A percentile compares a stretch with the other conserved stretches of the same genome.
Evolutionary conservation across 108 stramenopile species (phyloP).

Genomic region (Cyclotella distinguenda): DNA sequence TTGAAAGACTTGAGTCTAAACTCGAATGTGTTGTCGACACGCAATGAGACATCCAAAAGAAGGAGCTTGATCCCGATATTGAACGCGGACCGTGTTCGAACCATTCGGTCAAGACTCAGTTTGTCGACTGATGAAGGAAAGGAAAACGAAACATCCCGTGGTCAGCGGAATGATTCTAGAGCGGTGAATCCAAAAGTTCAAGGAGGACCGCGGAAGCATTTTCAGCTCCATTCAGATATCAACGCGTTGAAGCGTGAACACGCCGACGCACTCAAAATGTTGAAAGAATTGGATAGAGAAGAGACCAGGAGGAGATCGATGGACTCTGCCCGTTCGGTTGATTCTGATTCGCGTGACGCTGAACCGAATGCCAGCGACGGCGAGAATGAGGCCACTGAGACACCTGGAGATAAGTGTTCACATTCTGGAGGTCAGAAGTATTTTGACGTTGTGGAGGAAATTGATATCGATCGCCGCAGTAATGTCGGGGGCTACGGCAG

Average conservation of each 20-base stretch:
- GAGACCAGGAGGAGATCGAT: constrained; percentile 13
- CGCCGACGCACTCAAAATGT: constrained; percentile 37
- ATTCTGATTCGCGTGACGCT: constrained; percentile 4
- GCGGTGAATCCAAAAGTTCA: background rate
- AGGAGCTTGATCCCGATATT: background rate
- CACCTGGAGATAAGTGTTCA: no score
- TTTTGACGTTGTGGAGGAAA: no score
- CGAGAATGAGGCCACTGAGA: background rate
- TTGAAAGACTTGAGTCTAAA: constrained; percentile 6
- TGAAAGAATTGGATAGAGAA: constrained; percentile 39
- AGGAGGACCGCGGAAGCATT: background rate
- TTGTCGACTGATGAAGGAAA: constrained; percentile 26
- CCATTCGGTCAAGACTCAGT: background rate
- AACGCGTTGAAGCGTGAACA: constrained; percentile 43
- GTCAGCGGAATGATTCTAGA: background rate
- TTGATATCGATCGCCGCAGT: no score
- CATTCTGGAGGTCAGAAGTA: no score
- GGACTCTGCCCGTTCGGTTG: constrained; percentile 6
- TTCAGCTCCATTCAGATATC: constrained; percentile 13
- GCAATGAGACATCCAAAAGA: background rate
- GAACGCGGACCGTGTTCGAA: constrained; percentile 2
- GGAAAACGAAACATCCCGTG: constrained; percentile 15
- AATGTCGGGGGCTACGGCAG: background rate
- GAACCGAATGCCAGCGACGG: constrained; percentile 3
- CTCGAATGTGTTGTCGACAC: background rate